These are phyloP conservation scores for Tephrocybe sp. DNA, from an alignment of 768 basidiomycete species.

Conservation along the genomic window DNA sequence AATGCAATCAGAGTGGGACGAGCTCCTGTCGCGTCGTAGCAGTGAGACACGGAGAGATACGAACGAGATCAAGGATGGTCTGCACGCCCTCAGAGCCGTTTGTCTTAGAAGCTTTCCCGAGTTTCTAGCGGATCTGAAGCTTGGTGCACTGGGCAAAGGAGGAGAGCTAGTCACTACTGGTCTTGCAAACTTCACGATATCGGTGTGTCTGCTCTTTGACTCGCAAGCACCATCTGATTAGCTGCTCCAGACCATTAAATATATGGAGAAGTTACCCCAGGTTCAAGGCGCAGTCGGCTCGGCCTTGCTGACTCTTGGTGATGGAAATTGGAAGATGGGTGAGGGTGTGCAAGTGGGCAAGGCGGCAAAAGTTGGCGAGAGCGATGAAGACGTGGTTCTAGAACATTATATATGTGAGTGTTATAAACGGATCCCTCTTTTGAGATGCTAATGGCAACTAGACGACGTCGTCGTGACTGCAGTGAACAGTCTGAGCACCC, in stretches of 20 bases:
- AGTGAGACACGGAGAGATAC: slow-evolving; percentile 39
- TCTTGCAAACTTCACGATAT: slow-evolving; percentile 56
- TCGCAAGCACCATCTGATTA: slow-evolving; percentile 1
- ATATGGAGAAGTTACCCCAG: slow-evolving; percentile 67
- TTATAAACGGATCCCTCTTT: no score
- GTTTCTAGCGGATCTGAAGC: slow-evolving; percentile 74
- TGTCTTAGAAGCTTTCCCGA: slow-evolving; percentile 85
- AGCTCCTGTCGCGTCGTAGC: slow-evolving; percentile 51
- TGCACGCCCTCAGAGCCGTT: slow-evolving; percentile 60
- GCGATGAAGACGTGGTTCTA: slow-evolving; percentile 57
- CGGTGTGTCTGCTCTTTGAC: slow-evolving; percentile 32
- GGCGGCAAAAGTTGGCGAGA: slow-evolving; percentile 41
- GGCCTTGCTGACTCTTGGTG: slow-evolving; percentile 68
- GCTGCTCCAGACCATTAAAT: slow-evolving; percentile 56
- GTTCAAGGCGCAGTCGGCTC: slow-evolving; percentile 66
- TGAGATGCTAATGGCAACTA: slow-evolving; percentile 21
- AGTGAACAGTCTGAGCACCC: slow-evolving; percentile 53
- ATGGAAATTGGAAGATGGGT: slow-evolving; percentile 93
- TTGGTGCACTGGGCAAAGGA: slow-evolving; percentile 52
- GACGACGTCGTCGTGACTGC: slow-evolving; percentile 75
- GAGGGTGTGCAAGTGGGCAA: slow-evolving; percentile 69
- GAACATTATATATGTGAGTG: slow-evolving; percentile 75
- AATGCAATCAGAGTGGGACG: slow-evolving; percentile 66
- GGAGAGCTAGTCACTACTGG: slow-evolving; percentile 59
- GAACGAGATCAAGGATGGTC: slow-evolving; percentile 72